Percentiles rank a stretch among this genome's conserved stretches.
phyloP scores from a whole-genome alignment of 1,139 yeast genomes.

The Yamadazyma taylorii region DNA sequence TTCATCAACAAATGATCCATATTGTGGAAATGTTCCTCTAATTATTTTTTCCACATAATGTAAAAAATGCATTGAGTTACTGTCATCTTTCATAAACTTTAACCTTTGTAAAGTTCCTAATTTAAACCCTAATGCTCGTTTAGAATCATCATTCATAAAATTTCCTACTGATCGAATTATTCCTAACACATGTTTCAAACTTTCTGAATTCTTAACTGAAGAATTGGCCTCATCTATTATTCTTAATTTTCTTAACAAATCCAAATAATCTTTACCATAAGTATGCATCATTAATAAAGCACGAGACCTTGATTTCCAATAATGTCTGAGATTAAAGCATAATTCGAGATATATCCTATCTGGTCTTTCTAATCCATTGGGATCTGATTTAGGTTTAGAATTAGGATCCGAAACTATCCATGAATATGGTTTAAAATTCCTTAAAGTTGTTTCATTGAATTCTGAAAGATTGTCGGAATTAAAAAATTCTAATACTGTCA shows the following conservation, averaged over 20 bases:
- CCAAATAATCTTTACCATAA: slow-evolving; percentile 72
- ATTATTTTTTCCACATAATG: slow-evolving; percentile 85
- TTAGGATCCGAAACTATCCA: slow-evolving; percentile 43
- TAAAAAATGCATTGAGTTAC: slow-evolving; percentile 75
- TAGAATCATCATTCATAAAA: slow-evolving; percentile 83
- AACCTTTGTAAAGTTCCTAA: slow-evolving; percentile 79
- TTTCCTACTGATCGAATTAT: slow-evolving; percentile 86
- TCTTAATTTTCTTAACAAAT: slow-evolving; percentile 61
- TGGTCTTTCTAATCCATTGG: slow-evolving; percentile 68
- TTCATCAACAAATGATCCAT: slow-evolving; percentile 76
- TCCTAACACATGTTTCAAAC: slow-evolving; percentile 65
- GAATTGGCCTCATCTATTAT: slow-evolving; percentile 67
- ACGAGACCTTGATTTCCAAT: slow-evolving; percentile 87
- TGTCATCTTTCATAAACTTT: slow-evolving; percentile 81
- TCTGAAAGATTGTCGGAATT: slow-evolving; percentile 70
- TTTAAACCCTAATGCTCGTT: slow-evolving; percentile 82
- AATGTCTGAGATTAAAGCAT: slow-evolving; percentile 72
- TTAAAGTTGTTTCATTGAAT: slow-evolving; percentile 62
- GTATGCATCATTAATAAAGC: slow-evolving; percentile 68
- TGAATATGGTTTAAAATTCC: slow-evolving; percentile 73
- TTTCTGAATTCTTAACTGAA: slow-evolving; percentile 60
- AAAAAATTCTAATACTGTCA: slow-evolving; percentile 80
- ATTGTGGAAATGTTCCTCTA: slow-evolving; percentile 74
- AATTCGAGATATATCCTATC: slow-evolving; percentile 79
- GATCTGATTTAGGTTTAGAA: slow-evolving; percentile 54